Evolutionary conservation across 2,329 filamentous ascomycete species (phyloP).

Genomic region (Teratosphaeria zuluensis): DNA sequence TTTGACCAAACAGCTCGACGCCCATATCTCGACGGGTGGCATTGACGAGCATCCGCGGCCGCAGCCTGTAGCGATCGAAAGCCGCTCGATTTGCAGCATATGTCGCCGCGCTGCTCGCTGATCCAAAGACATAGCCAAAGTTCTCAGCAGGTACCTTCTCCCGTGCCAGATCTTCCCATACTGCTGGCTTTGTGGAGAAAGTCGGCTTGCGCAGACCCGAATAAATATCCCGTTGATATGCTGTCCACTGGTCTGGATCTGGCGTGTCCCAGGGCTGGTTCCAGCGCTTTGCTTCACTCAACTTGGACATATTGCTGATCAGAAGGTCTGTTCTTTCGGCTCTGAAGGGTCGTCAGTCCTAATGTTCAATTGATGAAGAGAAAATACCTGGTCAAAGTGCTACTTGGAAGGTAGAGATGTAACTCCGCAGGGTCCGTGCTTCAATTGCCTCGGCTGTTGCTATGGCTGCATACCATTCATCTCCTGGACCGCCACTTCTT

Average conservation of each 20-base stretch:
- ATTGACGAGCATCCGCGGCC: neutral
- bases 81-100: neutral
- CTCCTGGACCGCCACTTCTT: neutral
- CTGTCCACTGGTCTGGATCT: neutral
- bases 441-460: neutral
- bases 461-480: neutral
- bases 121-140: neutral
- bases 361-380: too few relatives aligned
- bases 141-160: neutral
- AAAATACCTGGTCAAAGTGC: too few relatives aligned
- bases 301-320: neutral
- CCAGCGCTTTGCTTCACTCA: neutral
- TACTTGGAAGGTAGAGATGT: too few relatives aligned
- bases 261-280: neutral
- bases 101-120: neutral
- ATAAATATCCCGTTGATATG: neutral
- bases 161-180: neutral
- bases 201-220: neutral
- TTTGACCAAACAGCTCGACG: conserved; percentile 6
- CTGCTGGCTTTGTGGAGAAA: neutral
- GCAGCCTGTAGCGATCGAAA: neutral
- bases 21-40: neutral
- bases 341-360: too few relatives aligned
- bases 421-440: neutral
- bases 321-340: too few relatives aligned